Conservation (phyloP, 768 basidiomycete genomes). For the Filobasidium floriforme region DNA sequence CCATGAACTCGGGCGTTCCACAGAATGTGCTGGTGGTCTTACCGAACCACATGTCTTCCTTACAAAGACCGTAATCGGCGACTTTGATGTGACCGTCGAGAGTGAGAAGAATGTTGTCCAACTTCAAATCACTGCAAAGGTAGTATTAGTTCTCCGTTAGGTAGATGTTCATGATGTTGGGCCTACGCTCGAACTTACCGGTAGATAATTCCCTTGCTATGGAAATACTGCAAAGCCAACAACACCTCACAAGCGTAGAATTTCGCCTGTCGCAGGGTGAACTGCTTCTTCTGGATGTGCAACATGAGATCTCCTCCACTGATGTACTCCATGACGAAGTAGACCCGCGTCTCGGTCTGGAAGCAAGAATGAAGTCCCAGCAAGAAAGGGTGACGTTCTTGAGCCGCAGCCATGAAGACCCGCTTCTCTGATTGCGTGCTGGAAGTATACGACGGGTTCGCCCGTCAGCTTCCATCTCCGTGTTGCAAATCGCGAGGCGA, state of each 20-base stretch:
- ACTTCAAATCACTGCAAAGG: conserved; percentile 72
- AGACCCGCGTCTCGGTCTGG: conserved; percentile 97
- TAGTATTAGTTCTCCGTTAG: not conserved
- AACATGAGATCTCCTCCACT: conserved; percentile 98
- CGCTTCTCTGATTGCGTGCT: conserved; percentile 99
- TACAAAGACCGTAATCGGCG: conserved; percentile 97
- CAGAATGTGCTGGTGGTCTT: conserved; percentile 97
- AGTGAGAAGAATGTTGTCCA: conserved; percentile 94
- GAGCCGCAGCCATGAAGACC: conserved; percentile 92
- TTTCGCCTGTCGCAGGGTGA: conserved; percentile 95
- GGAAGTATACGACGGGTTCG: not conserved
- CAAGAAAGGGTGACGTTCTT: conserved; percentile 93
- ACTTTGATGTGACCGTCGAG: conserved; percentile 97
- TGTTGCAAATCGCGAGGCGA: conserved; percentile 5
- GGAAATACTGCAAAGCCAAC: conserved; percentile 94
- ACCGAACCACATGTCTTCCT: conserved; percentile 97
- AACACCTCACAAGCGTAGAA: conserved; percentile 97
- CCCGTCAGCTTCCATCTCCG: conserved; percentile 1
- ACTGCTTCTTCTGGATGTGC: conserved; percentile 98
- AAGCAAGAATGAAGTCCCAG: conserved; percentile 97
- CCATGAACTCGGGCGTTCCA: conserved; percentile 99
- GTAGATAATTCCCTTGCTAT: conserved; percentile 97
- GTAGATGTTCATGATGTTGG: not conserved
- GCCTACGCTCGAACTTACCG: conserved; percentile 53
- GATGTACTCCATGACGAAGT: conserved; percentile 99